These are phyloP conservation scores for Hyphochytrium catenoides DNA, from an alignment of 352 stramenopile species.

Conservation along the genomic window DNA sequence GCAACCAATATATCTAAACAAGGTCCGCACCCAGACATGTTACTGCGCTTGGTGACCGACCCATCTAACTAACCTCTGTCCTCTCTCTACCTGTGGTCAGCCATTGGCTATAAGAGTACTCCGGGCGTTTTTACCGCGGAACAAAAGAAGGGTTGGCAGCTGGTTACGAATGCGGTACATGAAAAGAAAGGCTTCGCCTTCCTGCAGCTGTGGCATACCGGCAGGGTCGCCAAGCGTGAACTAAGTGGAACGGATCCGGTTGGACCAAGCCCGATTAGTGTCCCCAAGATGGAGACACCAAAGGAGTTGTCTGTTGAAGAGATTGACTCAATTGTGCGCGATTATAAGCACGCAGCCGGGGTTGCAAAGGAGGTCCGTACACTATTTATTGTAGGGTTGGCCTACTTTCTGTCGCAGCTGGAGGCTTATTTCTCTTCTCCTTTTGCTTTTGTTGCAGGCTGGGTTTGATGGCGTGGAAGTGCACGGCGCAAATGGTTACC, in stretches of 20 bases:
- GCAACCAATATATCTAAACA: conserved; percentile 28
- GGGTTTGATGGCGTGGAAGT: conserved; percentile 71
- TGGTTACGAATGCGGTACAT: conserved; percentile 34
- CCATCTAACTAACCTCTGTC: no score
- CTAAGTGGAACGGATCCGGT: conserved; percentile 20
- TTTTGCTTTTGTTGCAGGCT: no score
- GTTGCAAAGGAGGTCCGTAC: conserved; percentile 19
- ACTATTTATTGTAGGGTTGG: no score
- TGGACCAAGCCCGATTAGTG: conserved; percentile 18
- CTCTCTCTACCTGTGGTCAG: no score
- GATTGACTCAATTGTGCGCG: conserved; percentile 25
- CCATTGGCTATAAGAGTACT: conserved; percentile 16
- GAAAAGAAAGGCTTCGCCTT: conserved; percentile 41
- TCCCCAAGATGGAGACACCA: conserved; percentile 19
- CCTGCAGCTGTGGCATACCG: conserved; percentile 57
- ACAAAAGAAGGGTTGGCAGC: conserved; percentile 27
- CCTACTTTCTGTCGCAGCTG: no score
- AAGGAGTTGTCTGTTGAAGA: conserved; percentile 35
- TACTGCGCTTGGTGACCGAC: no score
- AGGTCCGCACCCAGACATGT: no score
- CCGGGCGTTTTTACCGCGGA: conserved; percentile 21
- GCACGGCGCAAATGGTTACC: conserved; percentile 65
- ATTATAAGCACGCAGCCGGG: conserved; percentile 25
- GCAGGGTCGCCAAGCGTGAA: conserved; percentile 35
- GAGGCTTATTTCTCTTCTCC: no score